Percentiles rank a stretch among this genome's conserved stretches.
These are phyloP conservation scores for Prinsepia uniflora DNA, from an alignment of 306 rosid species.

Conservation along the genomic window DNA sequence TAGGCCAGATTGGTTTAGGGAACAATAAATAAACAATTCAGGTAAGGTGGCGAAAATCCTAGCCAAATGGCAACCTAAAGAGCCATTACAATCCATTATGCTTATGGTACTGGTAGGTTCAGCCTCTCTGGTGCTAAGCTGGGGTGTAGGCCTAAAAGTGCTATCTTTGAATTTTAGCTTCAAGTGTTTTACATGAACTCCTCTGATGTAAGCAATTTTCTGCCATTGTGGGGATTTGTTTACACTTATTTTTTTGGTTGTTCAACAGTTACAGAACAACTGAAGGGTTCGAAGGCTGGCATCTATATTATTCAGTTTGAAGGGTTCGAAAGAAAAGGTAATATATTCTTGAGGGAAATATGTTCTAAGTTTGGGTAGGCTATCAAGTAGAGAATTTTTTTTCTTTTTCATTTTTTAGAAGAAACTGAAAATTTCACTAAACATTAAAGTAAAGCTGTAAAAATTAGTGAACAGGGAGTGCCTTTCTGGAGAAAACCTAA, in stretches of 20 bases:
- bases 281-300: neutral
- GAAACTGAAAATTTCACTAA: no score
- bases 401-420: no score
- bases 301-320: neutral
- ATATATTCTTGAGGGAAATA: neutral
- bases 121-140: constrained; percentile 2
- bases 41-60: neutral
- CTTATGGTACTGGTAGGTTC: neutral
- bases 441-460: no score
- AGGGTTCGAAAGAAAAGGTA: neutral
- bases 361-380: no score
- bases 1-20: neutral
- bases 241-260: neutral
- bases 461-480: no score
- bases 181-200: neutral
- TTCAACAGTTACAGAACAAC: no score
- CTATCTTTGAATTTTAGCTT: neutral
- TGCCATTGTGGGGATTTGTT: neutral
- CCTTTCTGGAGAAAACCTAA: no score
- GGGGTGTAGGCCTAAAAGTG: neutral
- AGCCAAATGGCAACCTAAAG: neutral
- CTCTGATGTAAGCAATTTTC: neutral
- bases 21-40: neutral
- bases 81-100: neutral
- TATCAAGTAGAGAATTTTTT: no score